Evolutionary conservation across 257 asterid genomes (phyloP), one percentile per base, ranked within the genome.

Genomic region (Catharanthus roseus): DNA sequence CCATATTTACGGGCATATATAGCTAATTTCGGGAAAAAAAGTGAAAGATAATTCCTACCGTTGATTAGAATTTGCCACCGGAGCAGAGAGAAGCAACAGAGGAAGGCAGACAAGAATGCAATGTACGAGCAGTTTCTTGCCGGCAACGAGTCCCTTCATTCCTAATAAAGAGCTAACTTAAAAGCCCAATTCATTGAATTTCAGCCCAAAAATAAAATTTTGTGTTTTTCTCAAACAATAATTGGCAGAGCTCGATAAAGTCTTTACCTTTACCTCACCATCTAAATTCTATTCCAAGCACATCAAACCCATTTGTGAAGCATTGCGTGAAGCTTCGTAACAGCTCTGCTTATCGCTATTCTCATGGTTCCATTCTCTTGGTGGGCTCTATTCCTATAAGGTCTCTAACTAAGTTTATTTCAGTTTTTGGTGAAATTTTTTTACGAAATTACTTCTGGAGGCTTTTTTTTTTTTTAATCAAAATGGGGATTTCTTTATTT

Each of bases 271-370:
- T n/a, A n/a, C n/a, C 96, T n/a, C 71, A 75, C 51, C 80, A 81
- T 64, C 95, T 83, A 78, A 73, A 82, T 34, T 68, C 76, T 75
- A 91, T 95, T 64, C 83, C 93, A 7, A 95, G 99, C 88, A 84
- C 96, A 24, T 81, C 97, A 31, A 95, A 95, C 85, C 89, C 89
- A 66, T 91, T 91, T 76, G 90, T 95, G 9, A 95, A 95, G 70
- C 99, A 91, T 81, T 95, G 99, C 45, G 80, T 91, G 58, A 95
- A 91, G 86, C 91, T 95, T 72, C 96, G 96, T 2, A 88, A 80
- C 49, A 89, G 86, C 81, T 87, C 96, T 70, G 82, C 97, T 65
- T 91, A 91, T 73, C 95, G 97, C 66, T 95, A 86, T 57, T 74
- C 78, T 70, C 91, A 91, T 74, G 96, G 87, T 82, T 84, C 81